Base-by-base conservation (phyloP, 2,329 filamentous ascomycete species). In the Zymoseptoria ardabiliae region DNA sequence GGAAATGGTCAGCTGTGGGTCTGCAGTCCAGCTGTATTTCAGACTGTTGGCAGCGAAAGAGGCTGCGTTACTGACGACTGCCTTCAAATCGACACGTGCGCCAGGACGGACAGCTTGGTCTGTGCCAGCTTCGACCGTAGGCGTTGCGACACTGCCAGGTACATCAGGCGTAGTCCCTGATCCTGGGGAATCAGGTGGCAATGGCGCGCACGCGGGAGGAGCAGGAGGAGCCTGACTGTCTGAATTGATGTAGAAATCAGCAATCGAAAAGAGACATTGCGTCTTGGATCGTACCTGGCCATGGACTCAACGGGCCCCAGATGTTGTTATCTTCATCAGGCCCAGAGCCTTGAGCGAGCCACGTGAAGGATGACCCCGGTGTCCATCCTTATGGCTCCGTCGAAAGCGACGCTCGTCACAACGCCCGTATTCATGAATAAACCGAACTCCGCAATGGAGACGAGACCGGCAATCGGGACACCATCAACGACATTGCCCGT, bases 281-380 rank as follows among this genome's bases (percentile, higher is more conserved):
- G 23, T 25, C 23, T 6, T 49, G 17, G 4, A n/a, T 49, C 45
- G 3, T 49, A 49, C 45, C 72, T 8, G 73, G 73, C 66, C 70
- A 78, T 0, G 76, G 76, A 45, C 61, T 66, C 11, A 78, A 67
- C 4, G 70, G 76, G 1, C 74, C 74, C 60, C 71, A 78, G n/a
- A 73, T 57, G 48, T 71, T 65, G 0, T 65, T 67, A n/a, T 66
- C 50, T 0, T 60, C 58, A 54, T 72, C 71, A 3, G 62, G 65
- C 25, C 71, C 71, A 19, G 71, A 63, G 2, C 72, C 72, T 48
- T 73, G 65, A 17, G 63, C 64, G 8, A 74, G 65, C 52, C 66
- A 65, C 1, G 70, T 68, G 7, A 78, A 68, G 35, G 70, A 69
- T 25, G 66, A 65, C 58, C n/a, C 61, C 58, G 13, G 53, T 35